Conservation (phyloP, 2,329 filamentous ascomycete species). For the Pyrenophora teres region DNA sequence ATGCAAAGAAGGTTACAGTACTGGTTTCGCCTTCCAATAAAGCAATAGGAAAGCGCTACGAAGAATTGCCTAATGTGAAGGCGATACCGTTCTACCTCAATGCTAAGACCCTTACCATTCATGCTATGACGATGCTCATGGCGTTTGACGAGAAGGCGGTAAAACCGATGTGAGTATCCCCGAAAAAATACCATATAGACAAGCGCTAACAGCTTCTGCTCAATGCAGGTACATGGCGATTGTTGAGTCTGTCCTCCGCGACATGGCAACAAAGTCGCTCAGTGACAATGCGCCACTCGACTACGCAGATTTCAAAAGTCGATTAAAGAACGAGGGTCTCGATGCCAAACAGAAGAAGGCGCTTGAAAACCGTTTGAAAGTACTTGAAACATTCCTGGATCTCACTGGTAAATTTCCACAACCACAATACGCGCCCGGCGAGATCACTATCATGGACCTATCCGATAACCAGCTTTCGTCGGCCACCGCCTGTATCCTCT, state of each 20-base stretch:
- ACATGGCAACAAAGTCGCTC: no score
- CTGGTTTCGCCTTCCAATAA: slow-evolving; percentile 32
- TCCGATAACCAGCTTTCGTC: slow-evolving; percentile 72
- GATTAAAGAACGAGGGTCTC: no score
- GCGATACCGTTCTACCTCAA: slow-evolving; percentile 55
- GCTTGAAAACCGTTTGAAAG: slow-evolving; percentile 55
- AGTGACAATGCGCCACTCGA: no score
- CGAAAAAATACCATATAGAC: slow-evolving; percentile 6
- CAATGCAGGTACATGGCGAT: no score
- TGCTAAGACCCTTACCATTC: slow-evolving; percentile 56
- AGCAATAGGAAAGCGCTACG: slow-evolving; percentile 26
- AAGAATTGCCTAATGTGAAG: slow-evolving; percentile 47
- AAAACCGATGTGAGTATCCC: slow-evolving; percentile 14
- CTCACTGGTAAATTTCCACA: slow-evolving; percentile 11
- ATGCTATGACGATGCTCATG: slow-evolving; percentile 10
- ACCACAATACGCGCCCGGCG: slow-evolving; percentile 48
- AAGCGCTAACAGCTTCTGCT: no score
- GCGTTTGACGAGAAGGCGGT: no score
- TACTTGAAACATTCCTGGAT: slow-evolving; percentile 68
- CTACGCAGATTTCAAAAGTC: no score
- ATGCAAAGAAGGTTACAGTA: slow-evolving; percentile 29
- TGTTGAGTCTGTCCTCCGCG: no score
- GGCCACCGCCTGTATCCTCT: slow-evolving; percentile 70
- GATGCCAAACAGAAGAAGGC: no score
- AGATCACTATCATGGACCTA: slow-evolving; percentile 71